Evolutionary conservation across 2,329 filamentous ascomycete genomes (phyloP), one percentile per base, ranked within the genome.

Genomic region (Xylogone sp.): DNA sequence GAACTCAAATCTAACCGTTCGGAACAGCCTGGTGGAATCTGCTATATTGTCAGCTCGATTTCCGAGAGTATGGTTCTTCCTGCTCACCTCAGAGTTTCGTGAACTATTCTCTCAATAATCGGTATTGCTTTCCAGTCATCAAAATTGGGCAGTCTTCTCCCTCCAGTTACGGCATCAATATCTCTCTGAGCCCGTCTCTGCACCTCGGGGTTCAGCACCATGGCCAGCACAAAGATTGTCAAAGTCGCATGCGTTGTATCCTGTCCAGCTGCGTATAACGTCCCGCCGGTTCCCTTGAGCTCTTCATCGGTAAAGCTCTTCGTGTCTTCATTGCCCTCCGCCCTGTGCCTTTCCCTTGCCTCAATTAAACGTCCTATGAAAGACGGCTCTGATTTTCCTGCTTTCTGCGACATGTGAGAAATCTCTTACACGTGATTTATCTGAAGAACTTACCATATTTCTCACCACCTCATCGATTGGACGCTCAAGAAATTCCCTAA

Each of bases 211-310:
- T 73, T 64, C 10, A 70, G 62, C 18, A 71, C 61, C 60, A 74
- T 69, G 52, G 69, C 70, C 39, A 76, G 63, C 42, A 76, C 64
- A 49, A 68, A 70, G 10, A 69, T 62, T n/a, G 71, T 56, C 45
- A 72, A 51, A 1, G 68, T 70, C 46, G 62, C 48, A 63, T 64
- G 1, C 65, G 65, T 69, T 66, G 54, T 56, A 13, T 56, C 54
- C 22, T 44, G 44, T 1, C 75, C 75, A 27, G 75, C 75, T 21
- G 73, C 71, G 58, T 70, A 76, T 4, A 77, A 68, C 7, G 74
- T 70, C 1, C 69, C 75, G 1, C 73, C 71, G 9, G 75, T 74
- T 10, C 75, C 75, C 58, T 76, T 73, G 55, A 78, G 71, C 29
- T 53, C 53, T 6, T 10, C n/a, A 27, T 52, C 45, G 10, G 45